Conservation (phyloP, 495 filamentous ascomycete species). For the Hypoxylon perforatum region DNA sequence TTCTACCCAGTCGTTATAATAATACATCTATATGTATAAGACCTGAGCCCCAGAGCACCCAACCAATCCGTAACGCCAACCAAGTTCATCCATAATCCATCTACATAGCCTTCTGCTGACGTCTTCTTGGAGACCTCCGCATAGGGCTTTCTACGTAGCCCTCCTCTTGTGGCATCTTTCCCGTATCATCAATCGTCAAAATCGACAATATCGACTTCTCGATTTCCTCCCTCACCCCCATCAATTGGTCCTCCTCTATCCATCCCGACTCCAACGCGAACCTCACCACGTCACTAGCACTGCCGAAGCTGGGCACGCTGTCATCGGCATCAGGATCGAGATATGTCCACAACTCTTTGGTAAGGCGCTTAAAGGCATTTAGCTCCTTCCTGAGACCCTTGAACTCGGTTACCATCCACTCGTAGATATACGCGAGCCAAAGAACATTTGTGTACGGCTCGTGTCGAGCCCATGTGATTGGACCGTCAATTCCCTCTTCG, state of each 20-base stretch:
- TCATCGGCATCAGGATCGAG: constrained; percentile 54
- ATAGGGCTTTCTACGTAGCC: background rate
- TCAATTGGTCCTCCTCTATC: constrained; percentile 57
- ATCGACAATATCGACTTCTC: constrained; percentile 48
- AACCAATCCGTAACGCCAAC: constrained; percentile 16
- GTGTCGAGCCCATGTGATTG: constrained; percentile 53
- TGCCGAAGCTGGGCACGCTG: constrained; percentile 50
- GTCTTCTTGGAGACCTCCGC: constrained; percentile 23
- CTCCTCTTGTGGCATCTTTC: constrained; percentile 10
- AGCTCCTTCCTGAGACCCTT: constrained; percentile 49
- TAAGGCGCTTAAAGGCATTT: constrained; percentile 48
- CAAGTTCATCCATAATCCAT: background rate
- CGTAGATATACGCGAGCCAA: constrained; percentile 64
- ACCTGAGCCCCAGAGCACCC: too few relatives aligned
- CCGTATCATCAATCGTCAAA: constrained; percentile 26
- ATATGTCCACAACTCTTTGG: constrained; percentile 55
- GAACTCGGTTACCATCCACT: constrained; percentile 52
- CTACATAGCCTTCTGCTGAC: constrained; percentile 1
- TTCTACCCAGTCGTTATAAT: too few relatives aligned
- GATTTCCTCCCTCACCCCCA: constrained; percentile 45
- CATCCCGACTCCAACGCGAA: constrained; percentile 59
- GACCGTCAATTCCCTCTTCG: constrained; percentile 45
- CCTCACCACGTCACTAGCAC: constrained; percentile 55
- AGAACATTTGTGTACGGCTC: constrained; percentile 65
- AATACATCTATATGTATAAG: too few relatives aligned